These are phyloP conservation scores for Inga laurina DNA, from an alignment of 306 rosid genomes.

Conservation along the genomic window DNA sequence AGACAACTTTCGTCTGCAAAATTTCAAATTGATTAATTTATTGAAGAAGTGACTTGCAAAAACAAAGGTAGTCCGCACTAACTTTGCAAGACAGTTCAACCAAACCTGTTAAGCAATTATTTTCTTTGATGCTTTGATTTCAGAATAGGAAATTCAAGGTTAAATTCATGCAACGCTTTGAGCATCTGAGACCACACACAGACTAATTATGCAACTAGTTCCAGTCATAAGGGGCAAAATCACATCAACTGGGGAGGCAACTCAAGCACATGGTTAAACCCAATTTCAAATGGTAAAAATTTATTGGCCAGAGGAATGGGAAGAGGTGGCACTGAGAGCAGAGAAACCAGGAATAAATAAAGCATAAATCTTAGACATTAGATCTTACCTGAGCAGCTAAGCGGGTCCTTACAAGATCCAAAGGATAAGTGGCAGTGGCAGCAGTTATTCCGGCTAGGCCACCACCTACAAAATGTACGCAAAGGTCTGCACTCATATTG, in stretches of 20 bases:
- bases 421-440: constrained; percentile 85
- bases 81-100: neutral
- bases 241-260: neutral
- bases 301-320: neutral
- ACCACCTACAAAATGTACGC: constrained; percentile 79
- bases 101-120: constrained; percentile 16
- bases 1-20: constrained; percentile 74
- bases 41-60: constrained; percentile 7
- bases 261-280: constrained; percentile 13
- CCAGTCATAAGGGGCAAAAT: neutral
- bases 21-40: constrained; percentile 28
- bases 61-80: neutral
- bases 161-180: neutral
- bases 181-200: constrained; percentile 2
- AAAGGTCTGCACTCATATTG: constrained; percentile 59
- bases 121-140: neutral
- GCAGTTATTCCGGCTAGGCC: constrained; percentile 96
- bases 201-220: constrained; percentile 20
- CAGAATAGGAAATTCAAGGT: constrained; percentile 18
- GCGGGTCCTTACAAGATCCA: constrained; percentile 98
- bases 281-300: neutral
- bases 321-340: neutral
- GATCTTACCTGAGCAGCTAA: constrained; percentile 90
- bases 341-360: neutral
- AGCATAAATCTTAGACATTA: neutral